phyloP scores from a whole-genome alignment of 2,329 filamentous ascomycete genomes.

The Fusarium nisikadoi region DNA sequence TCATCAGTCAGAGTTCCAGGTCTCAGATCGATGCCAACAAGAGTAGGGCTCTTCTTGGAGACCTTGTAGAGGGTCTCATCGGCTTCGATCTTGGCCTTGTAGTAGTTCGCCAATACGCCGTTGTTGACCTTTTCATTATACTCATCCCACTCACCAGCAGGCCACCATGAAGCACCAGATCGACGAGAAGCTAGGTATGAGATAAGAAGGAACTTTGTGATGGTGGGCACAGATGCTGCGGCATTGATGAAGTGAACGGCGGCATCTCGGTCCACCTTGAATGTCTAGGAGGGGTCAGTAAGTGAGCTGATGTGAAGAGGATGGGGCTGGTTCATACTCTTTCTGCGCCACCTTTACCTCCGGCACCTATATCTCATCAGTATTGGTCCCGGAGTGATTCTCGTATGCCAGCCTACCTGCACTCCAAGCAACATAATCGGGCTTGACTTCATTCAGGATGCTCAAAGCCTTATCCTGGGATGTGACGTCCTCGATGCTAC shows the following conservation, averaged over 20 bases:
- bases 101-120: constrained; percentile 62
- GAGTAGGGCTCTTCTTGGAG: constrained; percentile 53
- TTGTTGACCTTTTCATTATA: constrained; percentile 54
- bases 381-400: not conserved
- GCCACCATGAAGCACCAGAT: constrained; percentile 65
- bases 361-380: constrained; percentile 58
- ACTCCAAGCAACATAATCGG: constrained; percentile 75
- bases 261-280: constrained; percentile 70
- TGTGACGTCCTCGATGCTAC: constrained; percentile 77
- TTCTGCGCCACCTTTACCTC: constrained; percentile 67
- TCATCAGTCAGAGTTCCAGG: constrained; percentile 63
- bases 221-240: constrained; percentile 61
- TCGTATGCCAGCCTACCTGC: constrained; percentile 61
- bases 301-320: not conserved
- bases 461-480: constrained; percentile 68
- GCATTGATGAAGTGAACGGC: constrained; percentile 71
- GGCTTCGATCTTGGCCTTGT: constrained; percentile 68
- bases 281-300: constrained; percentile 55
- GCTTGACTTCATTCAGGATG: constrained; percentile 69
- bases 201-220: constrained; percentile 72
- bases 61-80: constrained; percentile 66
- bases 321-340: constrained; percentile 46
- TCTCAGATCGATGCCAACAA: constrained; percentile 64
- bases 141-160: constrained; percentile 60
- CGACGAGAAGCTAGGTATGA: constrained; percentile 69